Base-by-base conservation (phyloP, 2,329 filamentous ascomycete species). In the Talaromyces sp. region DNA sequence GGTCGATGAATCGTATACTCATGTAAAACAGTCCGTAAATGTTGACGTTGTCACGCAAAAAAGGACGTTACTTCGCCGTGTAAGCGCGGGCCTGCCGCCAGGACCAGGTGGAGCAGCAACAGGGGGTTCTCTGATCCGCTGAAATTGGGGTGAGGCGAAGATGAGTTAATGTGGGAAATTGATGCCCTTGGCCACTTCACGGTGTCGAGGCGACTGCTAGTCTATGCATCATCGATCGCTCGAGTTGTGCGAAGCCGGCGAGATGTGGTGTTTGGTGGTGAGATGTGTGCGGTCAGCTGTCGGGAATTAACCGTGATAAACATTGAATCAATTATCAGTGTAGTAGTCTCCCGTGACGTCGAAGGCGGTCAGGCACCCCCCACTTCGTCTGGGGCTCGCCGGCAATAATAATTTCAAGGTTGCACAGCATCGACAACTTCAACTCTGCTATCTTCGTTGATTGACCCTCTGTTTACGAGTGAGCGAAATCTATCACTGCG, bases 341-440 rank as follows among this genome's bases (percentile, higher is more conserved):
- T n/a, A n/a, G 14, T 32, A 32, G 31, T 29, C 12, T 32, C 31
- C 54, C 54, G 58, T 53, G 58, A 60, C 54, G 57, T 54, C 50
- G 38, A 58, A 61, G 59, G 59, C 55, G 56, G 59, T 61, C 56
- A 57, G 54, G 24, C 24, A 38, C 11, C 41, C 55, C 55, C 55
- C 55, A 51, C 43, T 27, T 57, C 24, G 51, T 54, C 51, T 31
- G 32, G 26, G 24, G 26, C 24, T 24, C 24, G 5, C 48, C 27
- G 48, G 48, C 27, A 29, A 29, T 52, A 27, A 29, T 4, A 52
- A 17, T 52, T 52, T 24, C 9, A 17, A 46, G 43, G 43, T 46
- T 46, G 48, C 48, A 52, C 27, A 27, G 48, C 48, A 17, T 52
- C 48, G 48, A 52, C n/a, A 14, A n/a, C 24, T 12, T 52, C 48